Percentiles rank a stretch among this genome's conserved stretches.
Conservation (phyloP, 2,329 filamentous ascomycete species). For the Penicillium freii region DNA sequence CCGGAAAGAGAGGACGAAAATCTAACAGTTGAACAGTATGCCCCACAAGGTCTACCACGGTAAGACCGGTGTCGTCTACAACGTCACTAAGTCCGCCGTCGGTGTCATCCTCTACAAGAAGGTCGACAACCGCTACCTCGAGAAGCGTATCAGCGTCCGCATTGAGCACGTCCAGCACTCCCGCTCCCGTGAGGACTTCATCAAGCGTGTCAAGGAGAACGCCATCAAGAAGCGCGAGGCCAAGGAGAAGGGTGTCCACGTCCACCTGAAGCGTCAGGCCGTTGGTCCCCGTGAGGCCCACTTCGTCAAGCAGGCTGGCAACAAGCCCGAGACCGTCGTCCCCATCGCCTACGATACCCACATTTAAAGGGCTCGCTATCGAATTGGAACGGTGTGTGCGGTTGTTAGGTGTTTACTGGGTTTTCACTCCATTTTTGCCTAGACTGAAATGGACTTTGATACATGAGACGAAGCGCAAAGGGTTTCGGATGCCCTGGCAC, state of each 20-base stretch:
- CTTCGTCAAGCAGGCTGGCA: constrained; percentile 76
- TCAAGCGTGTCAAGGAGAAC: constrained; percentile 95
- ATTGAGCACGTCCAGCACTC: constrained; percentile 95
- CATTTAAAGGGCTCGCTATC: constrained; percentile 64
- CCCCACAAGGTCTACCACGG: constrained; percentile 99
- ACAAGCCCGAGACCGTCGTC: constrained; percentile 84
- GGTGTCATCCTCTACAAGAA: constrained; percentile 99
- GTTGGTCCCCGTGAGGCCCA: constrained; percentile 73
- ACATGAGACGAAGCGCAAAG: constrained; percentile 42
- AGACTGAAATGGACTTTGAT: constrained; percentile 34
- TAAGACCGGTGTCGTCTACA: constrained; percentile 98
- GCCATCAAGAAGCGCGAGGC: constrained; percentile 88
- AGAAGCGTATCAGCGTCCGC: constrained; percentile 99
- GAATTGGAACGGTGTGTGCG: constrained; percentile 32
- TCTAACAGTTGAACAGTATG: constrained; percentile 63
- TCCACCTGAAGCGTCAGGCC: constrained; percentile 92
- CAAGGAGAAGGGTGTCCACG: constrained; percentile 80
- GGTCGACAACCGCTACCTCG: constrained; percentile 98
- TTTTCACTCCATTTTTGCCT: constrained; percentile 34
- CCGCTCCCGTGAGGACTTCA: constrained; percentile 94
- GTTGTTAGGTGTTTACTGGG: constrained; percentile 40
- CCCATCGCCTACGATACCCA: constrained; percentile 97
- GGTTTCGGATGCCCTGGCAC: constrained; percentile 41
- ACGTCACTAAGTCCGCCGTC: constrained; percentile 96
- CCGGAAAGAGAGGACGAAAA: background rate